Evolutionary conservation across 108 stramenopile species (phyloP), one percentile per base, ranked within the genome.

Genomic region (Nitzschia inconspicua): DNA sequence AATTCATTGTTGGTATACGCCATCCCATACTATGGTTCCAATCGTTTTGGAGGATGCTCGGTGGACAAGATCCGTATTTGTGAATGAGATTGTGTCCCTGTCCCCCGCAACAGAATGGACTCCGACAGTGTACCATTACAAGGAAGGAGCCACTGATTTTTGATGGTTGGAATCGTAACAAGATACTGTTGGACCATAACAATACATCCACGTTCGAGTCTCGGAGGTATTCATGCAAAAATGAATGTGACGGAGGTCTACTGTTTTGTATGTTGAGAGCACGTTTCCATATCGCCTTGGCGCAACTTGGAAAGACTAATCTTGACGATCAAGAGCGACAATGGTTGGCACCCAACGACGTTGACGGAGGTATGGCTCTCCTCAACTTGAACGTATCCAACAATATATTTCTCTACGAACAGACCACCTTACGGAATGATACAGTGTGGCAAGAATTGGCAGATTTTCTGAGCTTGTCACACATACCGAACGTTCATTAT

Each of bases 1-100:
- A 82, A 19, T 82, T 88, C 18, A 75, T 91, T 41, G 67, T 91
- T 9, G 83, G 83, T 3, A 13, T 87, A 23, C 61, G 90, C 18
- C 90, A 91, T 74, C 90, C 89, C 0, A 65, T 87, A 13, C 44
- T 70, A 1, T 91, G 89, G 89, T 91, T 87, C 47, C 43, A 73
- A 54, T 60, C 65, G 42, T 91, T 87, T 56, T 87, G 19, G 39
- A 57, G 23, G 16, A 57, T 57, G 39, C 76, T 71, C 57, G 37
- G 24, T 7, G 36, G 22, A 1, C 2, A 57, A 16, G 30, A 7
- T 16, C 37, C 6, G 10, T 24, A 72, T 47, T 26, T 51, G 54
- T 60, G 13, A 48, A 48, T 23, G 10, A 0, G 26, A 48, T 23
- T 48, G 10, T 51, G 50, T 27, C 26, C 26, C 9, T 51, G 50